phyloP scores from a whole-genome alignment of 306 rosid genomes.

The Lithocarpus polystachyus region DNA sequence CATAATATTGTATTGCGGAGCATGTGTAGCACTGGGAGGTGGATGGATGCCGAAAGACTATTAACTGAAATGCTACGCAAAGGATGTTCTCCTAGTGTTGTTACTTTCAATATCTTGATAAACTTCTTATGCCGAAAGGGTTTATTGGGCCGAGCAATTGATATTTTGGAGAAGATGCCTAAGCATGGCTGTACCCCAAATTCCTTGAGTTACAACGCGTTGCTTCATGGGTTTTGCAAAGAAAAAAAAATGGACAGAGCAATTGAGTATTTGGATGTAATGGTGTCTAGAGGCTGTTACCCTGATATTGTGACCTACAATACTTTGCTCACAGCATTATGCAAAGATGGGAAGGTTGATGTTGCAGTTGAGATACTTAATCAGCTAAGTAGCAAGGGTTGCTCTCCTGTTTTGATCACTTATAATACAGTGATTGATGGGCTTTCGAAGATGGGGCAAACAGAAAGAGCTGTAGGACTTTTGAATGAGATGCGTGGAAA shows the following conservation, averaged over 20 bases:
- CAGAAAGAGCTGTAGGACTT: conserved; percentile 62
- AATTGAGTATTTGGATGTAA: conserved; percentile 73
- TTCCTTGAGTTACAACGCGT: conserved; percentile 90
- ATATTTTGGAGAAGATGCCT: conserved; percentile 90
- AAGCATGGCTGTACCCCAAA: conserved; percentile 79
- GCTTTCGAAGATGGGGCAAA: conserved; percentile 75
- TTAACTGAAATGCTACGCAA: conserved; percentile 71
- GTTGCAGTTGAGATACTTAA: conserved; percentile 78
- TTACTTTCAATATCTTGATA: conserved; percentile 94
- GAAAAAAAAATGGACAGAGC: conserved; percentile 89
- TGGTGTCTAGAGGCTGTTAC: conserved; percentile 91
- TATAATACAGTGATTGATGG: conserved; percentile 89
- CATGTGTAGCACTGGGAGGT: conserved; percentile 89
- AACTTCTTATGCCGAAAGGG: conserved; percentile 87
- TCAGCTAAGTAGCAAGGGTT: conserved; percentile 79
- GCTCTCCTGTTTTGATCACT: conserved; percentile 85
- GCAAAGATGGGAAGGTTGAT: conserved; percentile 94
- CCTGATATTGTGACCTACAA: conserved; percentile 95
- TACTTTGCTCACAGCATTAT: conserved; percentile 80
- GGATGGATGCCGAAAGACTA: conserved; percentile 90
- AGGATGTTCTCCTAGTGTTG: conserved; percentile 94
- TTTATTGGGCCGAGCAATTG: conserved; percentile 78
- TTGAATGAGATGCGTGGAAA: conserved; percentile 72
- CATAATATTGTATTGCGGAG: conserved; percentile 83
- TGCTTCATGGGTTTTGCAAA: conserved; percentile 92